phyloP scores from a whole-genome alignment of 1,139 yeast species.

The Saccharomycopsis hybrid region DNA sequence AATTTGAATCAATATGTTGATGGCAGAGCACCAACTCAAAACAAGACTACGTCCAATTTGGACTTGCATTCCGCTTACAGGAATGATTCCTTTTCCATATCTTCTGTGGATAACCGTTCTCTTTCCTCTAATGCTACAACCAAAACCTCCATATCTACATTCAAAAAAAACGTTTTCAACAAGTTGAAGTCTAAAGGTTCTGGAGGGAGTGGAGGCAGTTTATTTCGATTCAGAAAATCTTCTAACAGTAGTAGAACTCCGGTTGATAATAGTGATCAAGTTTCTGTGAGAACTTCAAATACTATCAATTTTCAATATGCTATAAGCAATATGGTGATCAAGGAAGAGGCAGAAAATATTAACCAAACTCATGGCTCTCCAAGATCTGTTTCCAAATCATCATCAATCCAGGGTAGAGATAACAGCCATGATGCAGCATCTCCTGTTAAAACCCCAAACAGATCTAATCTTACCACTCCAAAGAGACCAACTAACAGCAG shows the following conservation, averaged over 20 bases:
- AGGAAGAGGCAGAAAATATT: slow-evolving; percentile 2
- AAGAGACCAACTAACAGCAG: no score
- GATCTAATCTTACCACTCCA: background rate
- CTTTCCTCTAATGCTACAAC: slow-evolving; percentile 19
- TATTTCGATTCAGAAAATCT: background rate
- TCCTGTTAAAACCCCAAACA: background rate
- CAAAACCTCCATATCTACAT: slow-evolving; percentile 18
- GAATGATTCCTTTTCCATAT: slow-evolving; percentile 9
- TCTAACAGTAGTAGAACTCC: background rate
- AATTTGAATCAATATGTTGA: slow-evolving; percentile 6
- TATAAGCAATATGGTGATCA: slow-evolving; percentile 7
- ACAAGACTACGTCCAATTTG: slow-evolving; percentile 11
- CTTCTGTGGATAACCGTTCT: slow-evolving; percentile 10
- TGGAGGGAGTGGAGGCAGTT: slow-evolving; percentile 1
- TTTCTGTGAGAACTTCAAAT: slow-evolving; percentile 16
- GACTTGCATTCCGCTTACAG: slow-evolving; percentile 16
- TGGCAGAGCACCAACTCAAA: background rate
- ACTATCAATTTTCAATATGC: slow-evolving; percentile 20
- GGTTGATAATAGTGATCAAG: slow-evolving; percentile 12
- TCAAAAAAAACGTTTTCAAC: slow-evolving; percentile 17
- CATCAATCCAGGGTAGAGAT: background rate
- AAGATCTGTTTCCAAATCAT: background rate
- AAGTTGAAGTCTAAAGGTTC: slow-evolving; percentile 10
- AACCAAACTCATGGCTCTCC: background rate
- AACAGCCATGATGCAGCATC: background rate